A percentile compares a stretch with the other conserved stretches of the same genome.
Evolutionary conservation across 192 early-diverging fungal species (phyloP).

Genomic region (Coemansia javaensis): DNA sequence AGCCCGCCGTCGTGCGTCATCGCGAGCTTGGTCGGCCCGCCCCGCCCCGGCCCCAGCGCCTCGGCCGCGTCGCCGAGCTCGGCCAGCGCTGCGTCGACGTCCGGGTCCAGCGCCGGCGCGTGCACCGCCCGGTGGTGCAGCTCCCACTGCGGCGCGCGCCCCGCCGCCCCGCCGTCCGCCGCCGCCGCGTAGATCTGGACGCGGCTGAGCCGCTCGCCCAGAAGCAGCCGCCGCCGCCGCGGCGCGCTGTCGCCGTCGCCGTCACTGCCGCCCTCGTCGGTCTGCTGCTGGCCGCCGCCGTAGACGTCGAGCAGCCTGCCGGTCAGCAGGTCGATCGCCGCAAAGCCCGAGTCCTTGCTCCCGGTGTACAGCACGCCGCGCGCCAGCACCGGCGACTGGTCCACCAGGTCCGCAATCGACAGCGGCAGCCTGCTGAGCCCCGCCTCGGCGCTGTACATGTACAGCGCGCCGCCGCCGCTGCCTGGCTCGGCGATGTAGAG

Average conservation of each 20-base stretch:
- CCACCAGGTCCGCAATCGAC: conserved; percentile 67
- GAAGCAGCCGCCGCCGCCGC: conserved; percentile 7
- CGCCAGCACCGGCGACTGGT: conserved; percentile 53
- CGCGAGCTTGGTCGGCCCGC: conserved; percentile 33
- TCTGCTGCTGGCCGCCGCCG: too few relatives aligned
- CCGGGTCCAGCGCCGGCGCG: conserved; percentile 30
- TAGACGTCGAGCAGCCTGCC: conserved; percentile 59
- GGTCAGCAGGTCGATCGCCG: conserved; percentile 64
- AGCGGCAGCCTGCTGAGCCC: conserved; percentile 59
- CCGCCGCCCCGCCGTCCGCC: not conserved
- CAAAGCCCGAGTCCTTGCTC: conserved; percentile 59
- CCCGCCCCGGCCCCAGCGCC: conserved; percentile 31
- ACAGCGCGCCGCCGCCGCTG: conserved; percentile 42
- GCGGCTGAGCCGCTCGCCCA: conserved; percentile 32
- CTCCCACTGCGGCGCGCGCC: conserved; percentile 27
- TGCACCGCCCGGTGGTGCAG: conserved; percentile 35
- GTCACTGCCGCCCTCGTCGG: too few relatives aligned
- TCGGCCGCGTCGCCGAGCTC: conserved; percentile 58
- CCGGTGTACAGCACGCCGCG: conserved; percentile 63
- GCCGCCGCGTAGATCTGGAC: conserved; percentile 32
- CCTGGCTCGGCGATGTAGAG: conserved; percentile 49
- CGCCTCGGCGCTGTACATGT: conserved; percentile 26
- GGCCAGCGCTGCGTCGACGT: conserved; percentile 24
- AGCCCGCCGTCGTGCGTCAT: conserved; percentile 44
- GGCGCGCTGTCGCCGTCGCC: conserved; percentile 2